These are phyloP conservation scores for Meredithiella fracta DNA, from an alignment of 2,329 filamentous ascomycete species.

Conservation along the genomic window DNA sequence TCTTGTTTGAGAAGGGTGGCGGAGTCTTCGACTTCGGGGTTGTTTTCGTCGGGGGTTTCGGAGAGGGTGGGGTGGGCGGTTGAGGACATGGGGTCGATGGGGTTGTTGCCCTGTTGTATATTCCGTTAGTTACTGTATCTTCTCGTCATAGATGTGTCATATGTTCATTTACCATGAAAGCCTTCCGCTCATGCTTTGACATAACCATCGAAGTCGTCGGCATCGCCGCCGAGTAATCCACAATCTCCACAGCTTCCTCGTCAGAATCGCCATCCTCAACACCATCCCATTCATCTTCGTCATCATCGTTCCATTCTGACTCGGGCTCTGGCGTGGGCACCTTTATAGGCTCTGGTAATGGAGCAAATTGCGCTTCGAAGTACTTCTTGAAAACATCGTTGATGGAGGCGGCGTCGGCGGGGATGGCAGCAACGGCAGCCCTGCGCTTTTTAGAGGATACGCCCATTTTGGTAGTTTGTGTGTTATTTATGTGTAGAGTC, in stretches of 20 bases:
- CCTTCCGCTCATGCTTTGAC: conserved; percentile 55
- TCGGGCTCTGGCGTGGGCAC: conserved; percentile 18
- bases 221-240: conserved; percentile 38
- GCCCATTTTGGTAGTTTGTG: conserved; percentile 21
- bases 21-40: conserved; percentile 37
- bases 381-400: conserved; percentile 65
- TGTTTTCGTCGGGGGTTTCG: conserved; percentile 17
- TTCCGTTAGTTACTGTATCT: background rate
- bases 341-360: conserved; percentile 33
- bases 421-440: conserved; percentile 16
- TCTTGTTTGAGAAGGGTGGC: conserved; percentile 72
- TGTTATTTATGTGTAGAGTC: too few relatives aligned
- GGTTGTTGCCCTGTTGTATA: conserved; percentile 19
- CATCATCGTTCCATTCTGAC: conserved; percentile 17
- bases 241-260: conserved; percentile 34
- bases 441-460: conserved; percentile 34
- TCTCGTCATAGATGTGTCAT: background rate
- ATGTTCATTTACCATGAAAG: conserved; percentile 47
- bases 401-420: conserved; percentile 31
- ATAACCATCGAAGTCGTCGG: conserved; percentile 27
- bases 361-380: conserved; percentile 79
- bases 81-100: conserved; percentile 33
- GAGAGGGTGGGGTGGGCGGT: conserved; percentile 16
- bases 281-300: conserved; percentile 18
- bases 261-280: conserved; percentile 15